Evolutionary conservation across 2,329 filamentous ascomycete species (phyloP), one percentile per base, ranked within the genome.

Genomic region (Ramularia endophylla): DNA sequence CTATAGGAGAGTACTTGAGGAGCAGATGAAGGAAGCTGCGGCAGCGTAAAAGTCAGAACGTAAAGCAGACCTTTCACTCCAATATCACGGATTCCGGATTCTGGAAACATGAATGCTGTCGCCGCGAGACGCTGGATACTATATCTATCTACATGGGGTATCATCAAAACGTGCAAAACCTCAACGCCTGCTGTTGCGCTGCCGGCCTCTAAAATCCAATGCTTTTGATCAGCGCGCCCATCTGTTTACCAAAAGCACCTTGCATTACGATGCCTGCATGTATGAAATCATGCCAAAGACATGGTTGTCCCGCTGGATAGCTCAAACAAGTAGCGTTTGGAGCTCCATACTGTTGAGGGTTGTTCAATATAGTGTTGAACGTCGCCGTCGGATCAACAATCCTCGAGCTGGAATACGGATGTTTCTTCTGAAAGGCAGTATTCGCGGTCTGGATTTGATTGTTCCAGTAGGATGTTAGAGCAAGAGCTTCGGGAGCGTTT

Each of bases 1-100:
- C 57, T 95, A 92, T 59, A 71, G 78, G 51, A 79, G 74, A 54
- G 85, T 82, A 9, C 68, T 88, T 44, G 78, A 79, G 27, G 70
- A 73, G 56, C 83, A 86, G 43, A 53, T 17, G 25, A 50, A 38
- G 22, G 52, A 64, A 36, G 52, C 55, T 16, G 39, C 38, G 12
- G 29, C 40, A 18, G 27, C 31, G 19, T n/a, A n/a, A n/a, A n/a
- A n/a, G n/a, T n/a, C n/a, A n/a, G n/a, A n/a, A n/a, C n/a, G n/a
- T n/a, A n/a, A n/a, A n/a, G n/a, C n/a, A n/a, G n/a, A n/a, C n/a
- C n/a, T n/a, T n/a, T n/a, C n/a, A n/a, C n/a, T n/a, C n/a, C n/a
- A n/a, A n/a, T n/a, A n/a, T n/a, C n/a, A n/a, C n/a, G n/a, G n/a
- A n/a, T n/a, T n/a, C n/a, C n/a, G n/a, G n/a, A n/a, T n/a, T n/a